Percentiles rank a stretch among this genome's conserved stretches.
phyloP scores from a whole-genome alignment of 2,329 filamentous ascomycete species.

The Ophiostoma pallidulum region DNA sequence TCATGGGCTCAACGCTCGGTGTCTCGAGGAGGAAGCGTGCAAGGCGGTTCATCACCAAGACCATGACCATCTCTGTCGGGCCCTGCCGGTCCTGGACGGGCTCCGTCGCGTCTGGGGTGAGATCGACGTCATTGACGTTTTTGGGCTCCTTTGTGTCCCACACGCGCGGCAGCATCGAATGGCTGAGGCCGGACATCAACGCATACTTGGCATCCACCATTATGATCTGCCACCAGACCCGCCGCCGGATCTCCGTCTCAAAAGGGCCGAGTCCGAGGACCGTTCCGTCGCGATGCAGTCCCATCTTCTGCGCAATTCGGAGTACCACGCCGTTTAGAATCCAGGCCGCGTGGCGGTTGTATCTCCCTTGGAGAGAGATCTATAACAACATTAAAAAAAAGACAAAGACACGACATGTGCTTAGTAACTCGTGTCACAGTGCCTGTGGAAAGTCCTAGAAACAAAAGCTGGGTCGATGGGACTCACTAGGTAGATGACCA shows the following conservation, averaged over 20 bases:
- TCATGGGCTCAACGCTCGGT: constrained; percentile 39
- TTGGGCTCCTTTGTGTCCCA: constrained; percentile 48
- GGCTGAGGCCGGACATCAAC: constrained; percentile 46
- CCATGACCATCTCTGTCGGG: constrained; percentile 53
- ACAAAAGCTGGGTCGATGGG: background rate
- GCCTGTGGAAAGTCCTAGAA: background rate
- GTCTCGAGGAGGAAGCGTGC: constrained; percentile 40
- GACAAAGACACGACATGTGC: too few relatives aligned
- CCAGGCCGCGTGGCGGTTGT: constrained; percentile 51
- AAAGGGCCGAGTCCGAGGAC: constrained; percentile 48
- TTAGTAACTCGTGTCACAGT: too few relatives aligned
- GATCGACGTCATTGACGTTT: constrained; percentile 51
- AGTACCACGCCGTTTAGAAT: constrained; percentile 51
- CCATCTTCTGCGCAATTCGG: constrained; percentile 58
- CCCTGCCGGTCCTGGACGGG: constrained; percentile 43
- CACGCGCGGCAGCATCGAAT: constrained; percentile 39
- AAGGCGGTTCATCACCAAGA: constrained; percentile 41
- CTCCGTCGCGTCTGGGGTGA: constrained; percentile 43
- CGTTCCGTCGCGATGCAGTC: constrained; percentile 54
- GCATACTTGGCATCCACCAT: constrained; percentile 49
- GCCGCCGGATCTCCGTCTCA: constrained; percentile 57
- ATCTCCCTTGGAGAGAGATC: constrained; percentile 48
- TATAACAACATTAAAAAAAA: constrained; percentile 18
- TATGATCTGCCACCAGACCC: constrained; percentile 58
- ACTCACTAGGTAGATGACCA: constrained; percentile 47